Evolutionary conservation across 1,139 yeast species (phyloP).

Genomic region (Maudiozyma humilis): DNA sequence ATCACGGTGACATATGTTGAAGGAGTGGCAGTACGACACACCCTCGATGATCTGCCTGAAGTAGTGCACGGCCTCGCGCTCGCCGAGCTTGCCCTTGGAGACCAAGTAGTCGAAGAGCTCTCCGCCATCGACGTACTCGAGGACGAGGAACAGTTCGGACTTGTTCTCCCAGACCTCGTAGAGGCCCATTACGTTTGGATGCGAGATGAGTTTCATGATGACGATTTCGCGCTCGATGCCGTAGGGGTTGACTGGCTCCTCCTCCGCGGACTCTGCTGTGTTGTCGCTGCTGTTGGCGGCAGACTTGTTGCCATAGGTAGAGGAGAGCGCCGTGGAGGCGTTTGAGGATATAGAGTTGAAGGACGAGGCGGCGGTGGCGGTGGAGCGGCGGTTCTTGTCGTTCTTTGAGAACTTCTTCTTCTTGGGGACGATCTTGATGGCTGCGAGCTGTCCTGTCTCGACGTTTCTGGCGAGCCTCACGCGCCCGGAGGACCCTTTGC

Average conservation of each 20-base stretch:
- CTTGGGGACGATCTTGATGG: constrained; percentile 73
- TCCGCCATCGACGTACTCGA: constrained; percentile 80
- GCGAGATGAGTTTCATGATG: constrained; percentile 70
- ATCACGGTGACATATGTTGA: constrained; percentile 76
- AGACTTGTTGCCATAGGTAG: constrained; percentile 7
- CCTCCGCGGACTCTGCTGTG: no score
- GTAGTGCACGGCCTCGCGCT: constrained; percentile 62
- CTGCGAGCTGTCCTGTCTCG: constrained; percentile 65
- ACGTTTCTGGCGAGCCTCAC: constrained; percentile 66
- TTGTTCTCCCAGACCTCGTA: constrained; percentile 84
- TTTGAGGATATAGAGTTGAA: constrained; percentile 10
- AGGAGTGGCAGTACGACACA: constrained; percentile 74
- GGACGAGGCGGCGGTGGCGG: constrained; percentile 4
- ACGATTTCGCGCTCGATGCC: constrained; percentile 80
- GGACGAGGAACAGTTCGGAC: constrained; percentile 60
- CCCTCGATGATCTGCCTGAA: constrained; percentile 70
- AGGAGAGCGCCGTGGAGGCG: constrained; percentile 10
- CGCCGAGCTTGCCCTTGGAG: constrained; percentile 74
- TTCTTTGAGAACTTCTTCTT: constrained; percentile 14
- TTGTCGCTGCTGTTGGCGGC: constrained; percentile 22
- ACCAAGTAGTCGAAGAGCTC: constrained; percentile 69
- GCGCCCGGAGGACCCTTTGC: constrained; percentile 76
- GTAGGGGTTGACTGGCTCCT: constrained; percentile 37
- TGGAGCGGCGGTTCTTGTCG: constrained; percentile 5
- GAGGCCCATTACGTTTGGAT: constrained; percentile 65